Evolutionary conservation across 371 early-diverging fungal species (phyloP).

Genomic region (Smittium culicis): DNA sequence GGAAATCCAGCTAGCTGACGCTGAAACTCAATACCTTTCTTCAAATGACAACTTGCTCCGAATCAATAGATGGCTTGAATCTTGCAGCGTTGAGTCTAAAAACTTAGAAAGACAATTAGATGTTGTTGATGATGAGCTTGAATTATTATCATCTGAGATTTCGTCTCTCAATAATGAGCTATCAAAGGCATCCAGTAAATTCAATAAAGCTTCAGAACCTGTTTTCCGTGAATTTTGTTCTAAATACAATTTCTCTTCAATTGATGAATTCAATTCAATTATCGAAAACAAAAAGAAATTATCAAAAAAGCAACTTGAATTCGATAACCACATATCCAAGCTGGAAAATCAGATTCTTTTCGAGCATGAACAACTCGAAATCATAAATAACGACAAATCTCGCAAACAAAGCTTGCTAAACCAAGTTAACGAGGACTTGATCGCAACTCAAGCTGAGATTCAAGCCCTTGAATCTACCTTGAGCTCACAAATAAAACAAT

Average conservation of each 20-base stretch:
- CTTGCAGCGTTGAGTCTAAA: conserved; percentile 13
- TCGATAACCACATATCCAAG: conserved; percentile 56
- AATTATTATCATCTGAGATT: conserved; percentile 22
- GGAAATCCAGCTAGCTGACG: conserved; percentile 8
- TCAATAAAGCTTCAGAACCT: conserved; percentile 52
- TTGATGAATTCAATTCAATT: conserved; percentile 74
- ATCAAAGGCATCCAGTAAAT: conserved; percentile 26
- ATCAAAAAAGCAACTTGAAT: conserved; percentile 54
- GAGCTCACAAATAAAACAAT: conserved; percentile 19
- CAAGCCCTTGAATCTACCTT: conserved; percentile 19
- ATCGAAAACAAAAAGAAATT: conserved; percentile 52
- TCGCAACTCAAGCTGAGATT: conserved; percentile 31
- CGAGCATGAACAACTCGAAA: conserved; percentile 57
- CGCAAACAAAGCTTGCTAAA: conserved; percentile 32
- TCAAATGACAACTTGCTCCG: conserved; percentile 1
- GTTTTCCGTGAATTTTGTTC: conserved; percentile 68
- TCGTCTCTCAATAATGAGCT: conserved; percentile 12
- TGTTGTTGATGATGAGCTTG: conserved; percentile 32
- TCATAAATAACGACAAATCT: conserved; percentile 42
- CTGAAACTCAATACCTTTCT: neutral
- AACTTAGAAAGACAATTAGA: conserved; percentile 20
- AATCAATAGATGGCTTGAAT: conserved; percentile 9
- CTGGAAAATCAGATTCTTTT: conserved; percentile 61
- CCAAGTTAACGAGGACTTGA: conserved; percentile 24
- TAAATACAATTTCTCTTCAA: conserved; percentile 46